Evolutionary conservation across 768 basidiomycete species (phyloP).

Genomic region (Lactarius tabidus): DNA sequence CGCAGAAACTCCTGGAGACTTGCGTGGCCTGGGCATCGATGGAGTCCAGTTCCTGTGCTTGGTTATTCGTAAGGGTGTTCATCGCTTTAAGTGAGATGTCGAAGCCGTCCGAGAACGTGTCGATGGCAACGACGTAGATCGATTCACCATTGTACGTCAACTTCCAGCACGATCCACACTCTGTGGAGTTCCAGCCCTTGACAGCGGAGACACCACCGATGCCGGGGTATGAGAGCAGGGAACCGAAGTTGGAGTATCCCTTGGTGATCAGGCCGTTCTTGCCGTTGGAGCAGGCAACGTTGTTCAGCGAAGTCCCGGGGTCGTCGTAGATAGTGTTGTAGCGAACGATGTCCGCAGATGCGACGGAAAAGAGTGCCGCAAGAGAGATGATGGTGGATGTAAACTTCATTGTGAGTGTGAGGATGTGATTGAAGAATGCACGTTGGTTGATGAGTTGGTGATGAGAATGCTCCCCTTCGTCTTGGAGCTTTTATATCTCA

Average conservation of each 20-base stretch:
- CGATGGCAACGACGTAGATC: constrained; percentile 32
- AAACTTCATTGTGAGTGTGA: background rate
- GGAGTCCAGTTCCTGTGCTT: background rate
- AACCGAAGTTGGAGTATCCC: constrained; percentile 23
- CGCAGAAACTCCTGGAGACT: background rate
- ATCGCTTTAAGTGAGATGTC: constrained; percentile 50
- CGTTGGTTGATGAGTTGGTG: background rate
- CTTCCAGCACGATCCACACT: constrained; percentile 11
- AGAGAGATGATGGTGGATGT: background rate
- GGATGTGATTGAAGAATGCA: background rate
- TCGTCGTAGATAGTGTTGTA: constrained; percentile 17
- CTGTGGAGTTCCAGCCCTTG: constrained; percentile 31
- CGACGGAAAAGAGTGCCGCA: background rate
- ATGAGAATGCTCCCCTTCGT: background rate
- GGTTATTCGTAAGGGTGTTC: constrained; percentile 43
- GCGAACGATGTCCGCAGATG: constrained; percentile 2
- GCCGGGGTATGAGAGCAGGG: constrained; percentile 24
- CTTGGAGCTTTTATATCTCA: background rate
- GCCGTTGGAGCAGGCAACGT: constrained; percentile 28
- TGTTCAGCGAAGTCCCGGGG: constrained; percentile 3
- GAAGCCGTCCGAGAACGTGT: constrained; percentile 35
- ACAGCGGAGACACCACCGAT: constrained; percentile 30
- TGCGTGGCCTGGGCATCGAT: constrained; percentile 1
- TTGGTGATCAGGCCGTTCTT: constrained; percentile 24
- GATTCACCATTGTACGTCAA: constrained; percentile 29